These are phyloP conservation scores for Penicillium sp. DNA, from an alignment of 2,329 filamentous ascomycete genomes.

Conservation along the genomic window DNA sequence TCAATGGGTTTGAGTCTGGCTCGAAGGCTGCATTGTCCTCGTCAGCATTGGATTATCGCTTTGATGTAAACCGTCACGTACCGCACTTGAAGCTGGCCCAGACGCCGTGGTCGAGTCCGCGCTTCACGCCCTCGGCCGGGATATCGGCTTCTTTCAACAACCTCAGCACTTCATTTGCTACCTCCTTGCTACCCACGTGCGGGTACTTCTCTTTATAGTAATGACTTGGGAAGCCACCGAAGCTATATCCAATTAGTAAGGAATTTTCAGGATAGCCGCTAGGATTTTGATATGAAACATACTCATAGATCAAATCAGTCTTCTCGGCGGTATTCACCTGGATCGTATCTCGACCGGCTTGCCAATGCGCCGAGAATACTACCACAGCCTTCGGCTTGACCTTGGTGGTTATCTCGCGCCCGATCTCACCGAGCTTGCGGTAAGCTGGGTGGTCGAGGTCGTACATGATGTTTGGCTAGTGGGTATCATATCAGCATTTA, in stretches of 20 bases:
- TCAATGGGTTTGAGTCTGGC: constrained; percentile 59
- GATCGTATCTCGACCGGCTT: constrained; percentile 55
- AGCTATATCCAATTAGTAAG: constrained; percentile 43
- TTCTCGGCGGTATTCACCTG: constrained; percentile 64
- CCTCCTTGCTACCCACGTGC: constrained; percentile 58
- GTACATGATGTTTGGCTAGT: constrained; percentile 63
- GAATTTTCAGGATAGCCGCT: no score
- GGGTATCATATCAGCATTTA: not conserved
- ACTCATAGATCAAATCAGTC: constrained; percentile 70
- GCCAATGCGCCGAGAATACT: constrained; percentile 77
- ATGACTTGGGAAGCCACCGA: constrained; percentile 68
- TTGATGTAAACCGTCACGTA: constrained; percentile 27
- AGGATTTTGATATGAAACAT: constrained; percentile 14
- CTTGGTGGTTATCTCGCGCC: constrained; percentile 66
- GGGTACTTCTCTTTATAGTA: constrained; percentile 69
- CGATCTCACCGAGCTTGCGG: constrained; percentile 61
- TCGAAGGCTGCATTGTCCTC: constrained; percentile 53
- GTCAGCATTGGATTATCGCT: not conserved
- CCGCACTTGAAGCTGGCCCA: constrained; percentile 64
- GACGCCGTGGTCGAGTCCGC: constrained; percentile 73
- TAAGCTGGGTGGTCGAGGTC: constrained; percentile 68
- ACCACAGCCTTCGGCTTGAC: constrained; percentile 71
- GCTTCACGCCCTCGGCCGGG: constrained; percentile 56
- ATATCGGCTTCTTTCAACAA: constrained; percentile 59
- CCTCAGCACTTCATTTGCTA: constrained; percentile 59